These are phyloP conservation scores for Kluyveromyces sp. DNA, from an alignment of 1,139 yeast species.

Conservation along the genomic window DNA sequence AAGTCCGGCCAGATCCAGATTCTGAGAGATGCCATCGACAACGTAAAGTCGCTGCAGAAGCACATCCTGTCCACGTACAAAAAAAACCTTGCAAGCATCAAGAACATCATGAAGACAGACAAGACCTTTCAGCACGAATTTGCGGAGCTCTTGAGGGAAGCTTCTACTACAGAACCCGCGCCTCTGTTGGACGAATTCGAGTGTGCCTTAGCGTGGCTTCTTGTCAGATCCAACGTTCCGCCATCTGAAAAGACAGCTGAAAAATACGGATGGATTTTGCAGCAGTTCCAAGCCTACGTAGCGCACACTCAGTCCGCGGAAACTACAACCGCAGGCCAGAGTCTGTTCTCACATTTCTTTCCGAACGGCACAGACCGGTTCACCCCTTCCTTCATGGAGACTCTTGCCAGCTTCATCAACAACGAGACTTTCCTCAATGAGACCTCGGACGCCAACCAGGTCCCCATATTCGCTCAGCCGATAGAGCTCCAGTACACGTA, in stretches of 20 bases:
- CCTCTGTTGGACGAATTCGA: slow-evolving; percentile 13
- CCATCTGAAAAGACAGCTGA: neutral
- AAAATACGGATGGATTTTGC: slow-evolving; percentile 15
- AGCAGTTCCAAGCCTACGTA: slow-evolving; percentile 8
- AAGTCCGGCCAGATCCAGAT: slow-evolving; percentile 21
- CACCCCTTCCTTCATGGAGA: neutral
- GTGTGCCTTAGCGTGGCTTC: neutral
- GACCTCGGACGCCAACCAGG: neutral
- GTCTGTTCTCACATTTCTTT: slow-evolving; percentile 11
- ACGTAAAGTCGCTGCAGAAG: slow-evolving; percentile 23
- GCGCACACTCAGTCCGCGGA: neutral
- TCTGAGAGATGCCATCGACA: slow-evolving; percentile 16
- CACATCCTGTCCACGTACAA: slow-evolving; percentile 17
- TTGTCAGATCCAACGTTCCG: neutral
- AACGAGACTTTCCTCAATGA: slow-evolving; percentile 2
- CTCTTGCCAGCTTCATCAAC: neutral
- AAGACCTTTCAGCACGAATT: slow-evolving; percentile 16
- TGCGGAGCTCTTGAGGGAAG: slow-evolving; percentile 12
- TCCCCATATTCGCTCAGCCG: neutral
- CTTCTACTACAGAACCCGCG: slow-evolving; percentile 12
- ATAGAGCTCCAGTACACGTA: neutral
- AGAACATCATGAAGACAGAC: slow-evolving; percentile 25
- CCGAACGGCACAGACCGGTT: slow-evolving; percentile 3
- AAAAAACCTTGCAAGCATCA: slow-evolving; percentile 18
- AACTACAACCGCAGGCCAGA: slow-evolving; percentile 8